Evolutionary conservation across 2,329 filamentous ascomycete species (phyloP).

Genomic region (Stenocarpella maydis): DNA sequence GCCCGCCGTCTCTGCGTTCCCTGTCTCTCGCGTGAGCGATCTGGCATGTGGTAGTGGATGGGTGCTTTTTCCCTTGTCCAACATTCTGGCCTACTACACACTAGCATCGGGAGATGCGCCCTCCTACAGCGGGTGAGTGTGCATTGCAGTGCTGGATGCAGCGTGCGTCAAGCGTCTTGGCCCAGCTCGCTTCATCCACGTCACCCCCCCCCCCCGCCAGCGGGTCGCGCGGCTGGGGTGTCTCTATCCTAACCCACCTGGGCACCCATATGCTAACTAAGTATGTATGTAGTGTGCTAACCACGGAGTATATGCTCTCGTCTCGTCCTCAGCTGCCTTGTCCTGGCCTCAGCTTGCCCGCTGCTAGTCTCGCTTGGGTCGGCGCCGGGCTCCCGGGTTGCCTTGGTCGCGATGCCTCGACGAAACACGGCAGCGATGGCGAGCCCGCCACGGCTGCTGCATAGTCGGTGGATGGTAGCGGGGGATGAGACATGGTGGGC

Average conservation of each 20-base stretch:
- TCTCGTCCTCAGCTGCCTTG: too few species aligned
- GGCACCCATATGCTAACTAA: too few species aligned
- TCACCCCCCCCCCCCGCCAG: background rate
- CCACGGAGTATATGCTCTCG: too few species aligned
- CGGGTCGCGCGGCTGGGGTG: constrained; percentile 25
- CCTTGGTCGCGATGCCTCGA: constrained; percentile 10
- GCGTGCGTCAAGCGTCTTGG: constrained; percentile 18
- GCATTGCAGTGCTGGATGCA: constrained; percentile 1
- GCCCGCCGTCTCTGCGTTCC: constrained; percentile 14
- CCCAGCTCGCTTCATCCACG: background rate
- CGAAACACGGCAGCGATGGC: constrained; percentile 23
- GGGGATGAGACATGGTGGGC: constrained; percentile 12
- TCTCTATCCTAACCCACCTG: background rate
- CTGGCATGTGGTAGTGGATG: background rate
- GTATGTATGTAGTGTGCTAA: too few species aligned
- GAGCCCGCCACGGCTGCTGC: constrained; percentile 1
- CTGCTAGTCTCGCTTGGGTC: constrained; percentile 23
- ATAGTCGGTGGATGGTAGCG: background rate
- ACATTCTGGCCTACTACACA: too few species aligned
- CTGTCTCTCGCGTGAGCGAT: constrained; percentile 22
- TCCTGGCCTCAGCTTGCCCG: background rate
- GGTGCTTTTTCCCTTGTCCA: background rate
- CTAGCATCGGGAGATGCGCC: constrained; percentile 12
- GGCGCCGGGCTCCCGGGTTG: constrained; percentile 20
- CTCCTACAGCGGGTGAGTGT: background rate